phyloP scores from a whole-genome alignment of 805 yeast genomes.

The Kazachstania taianensis region DNA sequence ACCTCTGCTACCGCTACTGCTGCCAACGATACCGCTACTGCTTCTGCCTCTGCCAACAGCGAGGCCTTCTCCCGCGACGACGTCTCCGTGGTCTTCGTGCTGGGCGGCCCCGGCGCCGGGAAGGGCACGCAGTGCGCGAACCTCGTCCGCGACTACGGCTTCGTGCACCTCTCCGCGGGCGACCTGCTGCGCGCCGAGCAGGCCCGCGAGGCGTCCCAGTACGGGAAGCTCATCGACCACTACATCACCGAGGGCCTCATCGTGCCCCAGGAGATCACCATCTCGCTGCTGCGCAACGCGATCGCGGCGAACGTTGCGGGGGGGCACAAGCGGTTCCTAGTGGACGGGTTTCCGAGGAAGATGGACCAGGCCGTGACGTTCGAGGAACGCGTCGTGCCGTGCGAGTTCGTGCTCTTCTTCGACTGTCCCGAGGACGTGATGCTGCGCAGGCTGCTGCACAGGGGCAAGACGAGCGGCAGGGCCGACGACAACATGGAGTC shows the following conservation, averaged over 20 bases:
- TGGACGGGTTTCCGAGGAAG: slow-evolving; percentile 96
- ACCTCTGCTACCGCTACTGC: no score
- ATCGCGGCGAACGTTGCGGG: slow-evolving; percentile 42
- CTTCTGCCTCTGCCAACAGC: slow-evolving; percentile 8
- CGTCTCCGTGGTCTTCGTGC: slow-evolving; percentile 74
- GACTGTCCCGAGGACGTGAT: slow-evolving; percentile 77
- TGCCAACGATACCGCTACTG: no score
- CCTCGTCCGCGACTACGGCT: slow-evolving; percentile 68
- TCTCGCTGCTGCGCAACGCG: slow-evolving; percentile 73
- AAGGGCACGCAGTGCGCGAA: slow-evolving; percentile 94
- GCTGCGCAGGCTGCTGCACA: slow-evolving; percentile 73
- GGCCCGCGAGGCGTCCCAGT: slow-evolving; percentile 66
- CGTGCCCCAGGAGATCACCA: slow-evolving; percentile 88
- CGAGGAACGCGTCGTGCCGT: slow-evolving; percentile 66
- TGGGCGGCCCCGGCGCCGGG: slow-evolving; percentile 98
- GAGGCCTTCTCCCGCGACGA: slow-evolving; percentile 51
- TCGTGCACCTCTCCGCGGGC: slow-evolving; percentile 92
- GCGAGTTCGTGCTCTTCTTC: slow-evolving; percentile 61
- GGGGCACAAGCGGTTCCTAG: slow-evolving; percentile 51
- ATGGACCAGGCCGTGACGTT: slow-evolving; percentile 97
- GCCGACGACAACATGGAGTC: slow-evolving; percentile 87
- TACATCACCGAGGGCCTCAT: slow-evolving; percentile 81
- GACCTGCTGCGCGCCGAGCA: slow-evolving; percentile 92
- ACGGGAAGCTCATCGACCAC: slow-evolving; percentile 74
- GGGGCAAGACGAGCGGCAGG: slow-evolving; percentile 94